Base-by-base conservation (phyloP, 768 basidiomycete species). In the Tylopilus balloui region DNA sequence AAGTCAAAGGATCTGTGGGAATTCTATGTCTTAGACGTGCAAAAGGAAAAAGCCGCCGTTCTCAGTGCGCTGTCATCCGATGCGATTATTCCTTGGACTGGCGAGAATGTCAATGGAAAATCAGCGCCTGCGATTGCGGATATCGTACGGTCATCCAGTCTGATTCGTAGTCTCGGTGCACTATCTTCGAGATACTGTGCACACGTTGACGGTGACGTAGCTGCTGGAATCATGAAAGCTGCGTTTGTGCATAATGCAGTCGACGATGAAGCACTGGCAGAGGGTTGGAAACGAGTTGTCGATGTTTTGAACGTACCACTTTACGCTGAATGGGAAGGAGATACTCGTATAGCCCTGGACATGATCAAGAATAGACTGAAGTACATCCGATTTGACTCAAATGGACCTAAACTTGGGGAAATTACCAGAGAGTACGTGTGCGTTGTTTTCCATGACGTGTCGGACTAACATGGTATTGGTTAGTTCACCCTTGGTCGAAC, bases 251-350 rank as follows among this genome's bases (percentile, higher is more conserved):
- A 79, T 32, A 64, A 78, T 3, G 62, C 64, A 1, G 60, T 71
- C 24, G 74, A 80, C 20, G 58, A 68, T 12, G 78, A 79, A 27
- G 72, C 76, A 1, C 75, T 91, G 1, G 78, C 79, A 2, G 81
- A 85, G 28, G 77, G 77, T 12, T 96, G 94, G 89, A 76, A 73
- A 31, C 74, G 74, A 20, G 74, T 98, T 2, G 78, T 95, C 9
- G 92, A 95, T 56, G 83, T 88, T 4, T 60, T 97, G 58, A 99
- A 99, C 61, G 86, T 93, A 2, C 80, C 88, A 7, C 75, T 94
- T 27, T 99, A 99, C 60, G 72, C 75, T 51, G 87, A 92, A 54
- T 94, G 87, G 83, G 80, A 90, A 60, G 84, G 83, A 11, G 96
- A 99, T 63, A 79, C 76, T n/a, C 74, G 72, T 43, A 78, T 77